phyloP scores from a whole-genome alignment of 768 basidiomycete genomes.

The Coprinopsis marcescibilis region DNA sequence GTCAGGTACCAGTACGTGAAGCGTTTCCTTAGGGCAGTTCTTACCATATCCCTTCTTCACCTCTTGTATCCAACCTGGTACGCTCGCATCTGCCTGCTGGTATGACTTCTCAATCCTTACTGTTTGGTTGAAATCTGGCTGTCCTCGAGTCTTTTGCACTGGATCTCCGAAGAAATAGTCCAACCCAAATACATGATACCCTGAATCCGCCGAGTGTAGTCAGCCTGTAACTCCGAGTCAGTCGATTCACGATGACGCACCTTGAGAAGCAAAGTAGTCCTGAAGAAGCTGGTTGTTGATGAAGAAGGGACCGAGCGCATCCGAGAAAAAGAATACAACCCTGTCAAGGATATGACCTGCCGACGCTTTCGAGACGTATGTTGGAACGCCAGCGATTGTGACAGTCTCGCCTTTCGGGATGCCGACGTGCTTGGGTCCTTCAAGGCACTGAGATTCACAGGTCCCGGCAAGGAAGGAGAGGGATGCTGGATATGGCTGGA shows the following conservation, averaged over 20 bases:
- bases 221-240: background rate
- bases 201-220: slow-evolving; percentile 24
- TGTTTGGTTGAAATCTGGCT: slow-evolving; percentile 25
- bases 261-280: slow-evolving; percentile 46
- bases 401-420: too few species aligned
- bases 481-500: too few species aligned
- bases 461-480: too few species aligned
- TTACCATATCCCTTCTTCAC: slow-evolving; percentile 39
- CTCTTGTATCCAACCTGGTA: slow-evolving; percentile 42
- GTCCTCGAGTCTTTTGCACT: slow-evolving; percentile 25
- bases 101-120: slow-evolving; percentile 29
- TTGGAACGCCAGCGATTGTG: too few species aligned
- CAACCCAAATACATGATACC: slow-evolving; percentile 42
- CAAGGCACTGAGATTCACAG: too few species aligned
- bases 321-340: slow-evolving; percentile 44
- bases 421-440: too few species aligned
- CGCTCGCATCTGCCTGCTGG: slow-evolving; percentile 26
- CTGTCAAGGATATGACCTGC: too few species aligned
- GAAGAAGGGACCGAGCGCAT: slow-evolving; percentile 46
- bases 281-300: slow-evolving; percentile 45
- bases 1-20: too few species aligned
- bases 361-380: too few species aligned
- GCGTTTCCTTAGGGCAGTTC: slow-evolving; percentile 28
- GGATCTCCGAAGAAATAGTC: slow-evolving; percentile 53
- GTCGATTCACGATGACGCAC: slow-evolving; percentile 21